Conservation (phyloP, 2,329 filamentous ascomycete species). For the Trichoderma sp. region DNA sequence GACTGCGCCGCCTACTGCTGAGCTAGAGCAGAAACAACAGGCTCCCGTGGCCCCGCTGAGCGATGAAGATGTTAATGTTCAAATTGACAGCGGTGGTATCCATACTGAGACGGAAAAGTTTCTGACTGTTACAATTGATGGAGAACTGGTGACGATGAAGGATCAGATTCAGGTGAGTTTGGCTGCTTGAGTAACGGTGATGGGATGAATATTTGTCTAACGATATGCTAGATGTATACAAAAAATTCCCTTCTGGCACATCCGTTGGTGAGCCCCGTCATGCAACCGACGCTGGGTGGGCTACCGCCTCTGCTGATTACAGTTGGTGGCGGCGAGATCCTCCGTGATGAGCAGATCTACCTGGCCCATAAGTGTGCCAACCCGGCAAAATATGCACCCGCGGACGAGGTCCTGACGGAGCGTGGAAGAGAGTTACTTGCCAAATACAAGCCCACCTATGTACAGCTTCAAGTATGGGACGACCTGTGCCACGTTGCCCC, state of each 20-base stretch:
- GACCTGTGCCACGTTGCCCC: conserved; percentile 90
- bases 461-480: conserved; percentile 95
- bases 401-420: conserved; percentile 63
- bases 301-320: conserved; percentile 85
- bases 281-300: conserved; percentile 87
- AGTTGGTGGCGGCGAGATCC: conserved; percentile 82
- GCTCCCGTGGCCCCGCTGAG: conserved; percentile 36
- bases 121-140: conserved; percentile 70
- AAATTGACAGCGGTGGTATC: conserved; percentile 35
- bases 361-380: conserved; percentile 92
- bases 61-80: conserved; percentile 28
- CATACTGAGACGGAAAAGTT: conserved; percentile 37
- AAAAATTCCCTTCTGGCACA: conserved; percentile 84
- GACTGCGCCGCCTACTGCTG: conserved; percentile 29
- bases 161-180: conserved; percentile 82
- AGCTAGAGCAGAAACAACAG: conserved; percentile 40
- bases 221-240: conserved; percentile 60
- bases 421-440: conserved; percentile 60
- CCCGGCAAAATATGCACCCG: conserved; percentile 73
- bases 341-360: conserved; percentile 94
- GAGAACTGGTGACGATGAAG: conserved; percentile 70
- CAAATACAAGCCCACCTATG: conserved; percentile 79
- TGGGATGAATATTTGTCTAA: conserved; percentile 24
- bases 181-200: background rate
- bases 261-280: conserved; percentile 83